Evolutionary conservation across 345 rosid genomes (phyloP), one percentile per base, ranked within the genome.

Genomic region (Salix udensis): DNA sequence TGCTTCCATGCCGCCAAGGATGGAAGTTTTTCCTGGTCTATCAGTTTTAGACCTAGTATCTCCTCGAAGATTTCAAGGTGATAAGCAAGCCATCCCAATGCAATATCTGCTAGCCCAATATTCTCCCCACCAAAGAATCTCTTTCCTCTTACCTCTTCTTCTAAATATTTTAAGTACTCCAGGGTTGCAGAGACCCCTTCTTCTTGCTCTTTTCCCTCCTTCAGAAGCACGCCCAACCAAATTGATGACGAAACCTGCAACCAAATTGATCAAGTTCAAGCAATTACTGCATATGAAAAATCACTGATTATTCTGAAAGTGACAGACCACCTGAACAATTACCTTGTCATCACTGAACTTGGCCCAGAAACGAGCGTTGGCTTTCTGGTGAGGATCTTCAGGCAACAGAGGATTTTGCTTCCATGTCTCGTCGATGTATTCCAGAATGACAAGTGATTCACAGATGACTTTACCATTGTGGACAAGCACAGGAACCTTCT

Each of bases 41-140:
- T 34, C 53, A 39, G n/a, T 34, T 36, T 76, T 1, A 76, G 6
- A 40, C 68, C 67, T 23, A 15, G 4, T 5, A 68, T 26, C 28
- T 68, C 73, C 15, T 76, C 78, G 3, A 37, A 24, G 39, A 68
- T 50, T 24, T 30, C 11, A 5, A 55, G 6, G 16, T 4, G 39
- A 31, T 55, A 13, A 46, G 78, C 73, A 67, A 76, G 23, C 78
- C 78, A 76, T 13, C 78, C 78, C 12, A 76, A 39, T 67, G 73
- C 73, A 55, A 76, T 3, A 50, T 76, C 78, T 10, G 69, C 72
- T 18, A 53, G 7, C 39, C 78, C 78, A 52, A 76, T 68, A 16
- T 28, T 28, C 24, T 76, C 73, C 31, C 78, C 76, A 7, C 76
- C 76, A 18, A 73, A 73, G 39, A 39, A 62, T 62, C 26, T 73